Percentiles rank a stretch among this genome's conserved stretches.
Conservation (phyloP, 2,329 filamentous ascomycete species). For the Ophiostoma triangulosporum region DNA sequence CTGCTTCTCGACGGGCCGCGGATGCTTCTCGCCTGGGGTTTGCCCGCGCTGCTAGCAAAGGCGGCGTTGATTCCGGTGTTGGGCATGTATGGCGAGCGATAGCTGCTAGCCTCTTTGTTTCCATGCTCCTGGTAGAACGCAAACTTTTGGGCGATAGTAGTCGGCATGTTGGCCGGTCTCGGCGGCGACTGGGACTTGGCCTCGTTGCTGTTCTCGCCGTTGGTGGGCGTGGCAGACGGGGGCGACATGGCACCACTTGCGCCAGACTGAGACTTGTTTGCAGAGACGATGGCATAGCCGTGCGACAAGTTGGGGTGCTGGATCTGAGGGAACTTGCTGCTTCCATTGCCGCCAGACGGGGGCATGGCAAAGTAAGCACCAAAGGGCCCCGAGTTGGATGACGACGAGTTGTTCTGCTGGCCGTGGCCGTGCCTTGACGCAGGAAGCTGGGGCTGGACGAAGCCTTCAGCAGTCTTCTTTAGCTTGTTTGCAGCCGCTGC, state of each 20-base stretch:
- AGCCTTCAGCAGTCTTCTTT: slow-evolving; percentile 22
- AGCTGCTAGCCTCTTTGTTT: slow-evolving; percentile 37
- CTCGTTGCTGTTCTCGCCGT: neutral
- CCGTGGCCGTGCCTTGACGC: slow-evolving; percentile 9
- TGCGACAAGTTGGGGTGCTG: slow-evolving; percentile 15
- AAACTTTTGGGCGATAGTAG: slow-evolving; percentile 31
- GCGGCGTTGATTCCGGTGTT: neutral
- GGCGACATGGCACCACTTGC: slow-evolving; percentile 3
- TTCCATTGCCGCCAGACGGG: neutral
- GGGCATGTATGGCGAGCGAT: slow-evolving; percentile 45
- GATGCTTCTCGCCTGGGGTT: slow-evolving; percentile 18
- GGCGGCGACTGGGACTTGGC: slow-evolving; percentile 4
- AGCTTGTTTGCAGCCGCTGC: slow-evolving; percentile 32
- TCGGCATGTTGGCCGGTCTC: slow-evolving; percentile 2
- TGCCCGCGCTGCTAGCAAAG: slow-evolving; percentile 1
- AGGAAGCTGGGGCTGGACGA: slow-evolving; percentile 10
- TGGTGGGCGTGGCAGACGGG: neutral
- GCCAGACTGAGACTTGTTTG: slow-evolving; percentile 4
- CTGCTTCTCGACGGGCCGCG: slow-evolving; percentile 1
- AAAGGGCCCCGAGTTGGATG: slow-evolving; percentile 17
- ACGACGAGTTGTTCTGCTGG: slow-evolving; percentile 12
- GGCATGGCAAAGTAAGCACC: slow-evolving; percentile 14
- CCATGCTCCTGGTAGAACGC: slow-evolving; percentile 44
- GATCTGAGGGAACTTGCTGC: slow-evolving; percentile 15
- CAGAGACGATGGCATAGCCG: slow-evolving; percentile 11